Evolutionary conservation across 768 basidiomycete species (phyloP).

Genomic region (Hortiboletus flavorubellus): DNA sequence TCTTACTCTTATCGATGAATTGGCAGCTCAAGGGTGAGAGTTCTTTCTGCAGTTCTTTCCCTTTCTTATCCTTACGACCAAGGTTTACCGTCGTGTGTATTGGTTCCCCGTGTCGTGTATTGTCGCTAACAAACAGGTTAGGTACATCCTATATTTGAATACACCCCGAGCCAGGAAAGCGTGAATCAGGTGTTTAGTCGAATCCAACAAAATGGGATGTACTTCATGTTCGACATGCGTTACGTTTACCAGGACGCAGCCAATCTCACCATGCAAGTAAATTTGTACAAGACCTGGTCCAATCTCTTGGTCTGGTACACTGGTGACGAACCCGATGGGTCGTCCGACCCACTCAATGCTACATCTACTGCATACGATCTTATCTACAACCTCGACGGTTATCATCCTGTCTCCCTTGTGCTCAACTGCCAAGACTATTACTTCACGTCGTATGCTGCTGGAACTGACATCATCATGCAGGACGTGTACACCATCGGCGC

Average conservation of each 20-base stretch:
- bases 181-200: slow-evolving; percentile 49
- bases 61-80: background rate
- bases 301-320: slow-evolving; percentile 74
- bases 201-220: slow-evolving; percentile 61
- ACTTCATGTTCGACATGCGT: slow-evolving; percentile 84
- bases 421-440: slow-evolving; percentile 65
- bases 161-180: slow-evolving; percentile 50
- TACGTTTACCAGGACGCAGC: slow-evolving; percentile 59
- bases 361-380: slow-evolving; percentile 47
- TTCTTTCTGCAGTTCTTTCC: background rate
- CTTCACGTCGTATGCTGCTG: slow-evolving; percentile 55
- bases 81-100: slow-evolving; percentile 31
- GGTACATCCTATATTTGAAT: slow-evolving; percentile 72
- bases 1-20: slow-evolving; percentile 28
- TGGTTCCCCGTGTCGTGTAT: background rate
- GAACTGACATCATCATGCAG: slow-evolving; percentile 68
- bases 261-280: slow-evolving; percentile 63
- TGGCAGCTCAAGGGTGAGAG: slow-evolving; percentile 28
- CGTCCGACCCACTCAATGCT: slow-evolving; percentile 60
- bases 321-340: slow-evolving; percentile 71
- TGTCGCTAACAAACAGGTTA: slow-evolving; percentile 17
- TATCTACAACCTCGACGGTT: slow-evolving; percentile 60
- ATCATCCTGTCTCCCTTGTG: slow-evolving; percentile 64
- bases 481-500: slow-evolving; percentile 50
- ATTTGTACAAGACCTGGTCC: slow-evolving; percentile 58